Base-by-base conservation (phyloP, 768 basidiomycete genomes). In the Xerocomellus amylosporus region DNA sequence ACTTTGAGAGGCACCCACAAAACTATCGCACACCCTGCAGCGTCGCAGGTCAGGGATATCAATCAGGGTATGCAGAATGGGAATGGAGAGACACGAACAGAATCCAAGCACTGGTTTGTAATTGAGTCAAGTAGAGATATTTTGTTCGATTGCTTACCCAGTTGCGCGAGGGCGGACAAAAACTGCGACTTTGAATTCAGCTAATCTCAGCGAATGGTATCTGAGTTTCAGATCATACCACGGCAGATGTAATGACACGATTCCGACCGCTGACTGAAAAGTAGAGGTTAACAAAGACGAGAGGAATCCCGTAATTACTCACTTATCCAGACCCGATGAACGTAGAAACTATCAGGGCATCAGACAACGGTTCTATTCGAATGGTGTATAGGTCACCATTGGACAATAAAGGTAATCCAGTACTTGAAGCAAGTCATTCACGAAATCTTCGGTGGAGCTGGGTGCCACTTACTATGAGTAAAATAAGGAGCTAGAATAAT, bases 181-280 rank as follows among this genome's bases (percentile, higher is more conserved):
- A 59, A 3, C 62, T 61, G 24, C 26, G 10, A 8, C 17, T 17
- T 30, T 46, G 10, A 24, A 4, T 10, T 65, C 33, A 64, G 47
- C 9, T 4, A 33, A 28, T n/a, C 33, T 36, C 8, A 31, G 24
- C 4, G 17, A 33, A 30, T 5, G 36, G 24, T 2, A 33, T 26
- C 14, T n/a, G 5, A 9, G n/a, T 9, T 19, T 44, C 4, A 17
- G 9, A 39, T 7, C 60, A 42, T 53, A 66, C 65, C 54, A 63
- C 63, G 8, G 28, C 22, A 5, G 26, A 43, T 9, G 58, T 58
- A 28, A 68, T 12, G 13, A 47, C 9, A 15, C 52, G 55, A 34
- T 65, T 67, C 36, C 9, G 20, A 44, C 48, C 58, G 3, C 63
- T 65, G 26, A 67, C 65, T 66, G 43, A 10, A 38, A 38, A 22